Evolutionary conservation across 495 filamentous ascomycete genomes (phyloP).

Genomic region (Massariosphaeria phaeospora): DNA sequence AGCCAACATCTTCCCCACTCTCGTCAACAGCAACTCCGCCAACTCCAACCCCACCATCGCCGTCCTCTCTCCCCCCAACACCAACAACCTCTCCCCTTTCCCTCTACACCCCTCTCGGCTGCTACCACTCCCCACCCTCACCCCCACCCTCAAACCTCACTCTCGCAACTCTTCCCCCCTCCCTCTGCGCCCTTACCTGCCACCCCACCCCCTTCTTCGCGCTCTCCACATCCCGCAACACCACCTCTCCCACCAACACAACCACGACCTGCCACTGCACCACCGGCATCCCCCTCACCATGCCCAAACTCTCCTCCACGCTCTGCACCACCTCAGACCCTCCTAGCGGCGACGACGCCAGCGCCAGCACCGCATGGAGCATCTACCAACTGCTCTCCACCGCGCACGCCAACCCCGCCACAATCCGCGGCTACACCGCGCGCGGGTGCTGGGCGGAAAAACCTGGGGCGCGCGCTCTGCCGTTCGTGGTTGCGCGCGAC

Average conservation of each 20-base stretch:
- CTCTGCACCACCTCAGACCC: conserved; percentile 10
- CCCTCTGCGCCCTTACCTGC: conserved; percentile 1
- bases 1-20: not conserved
- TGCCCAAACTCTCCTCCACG: too few relatives aligned
- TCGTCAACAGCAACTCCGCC: not conserved
- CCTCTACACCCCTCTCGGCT: conserved; percentile 18
- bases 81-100: not conserved
- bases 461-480: not conserved
- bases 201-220: conserved; percentile 10
- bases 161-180: conserved; percentile 9
- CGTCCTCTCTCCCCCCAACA: not conserved
- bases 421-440: conserved; percentile 9
- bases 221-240: conserved; percentile 24
- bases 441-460: conserved; percentile 2
- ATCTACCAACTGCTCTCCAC: too few relatives aligned
- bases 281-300: not conserved
- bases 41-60: not conserved
- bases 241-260: conserved; percentile 18
- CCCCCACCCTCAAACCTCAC: not conserved
- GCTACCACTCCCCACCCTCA: not conserved
- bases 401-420: not conserved
- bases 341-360: too few relatives aligned
- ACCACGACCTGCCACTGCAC: conserved; percentile 20
- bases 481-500: conserved; percentile 6
- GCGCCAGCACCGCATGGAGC: too few relatives aligned